phyloP scores from a whole-genome alignment of 345 rosid species.

The Sisymbrium irio region DNA sequence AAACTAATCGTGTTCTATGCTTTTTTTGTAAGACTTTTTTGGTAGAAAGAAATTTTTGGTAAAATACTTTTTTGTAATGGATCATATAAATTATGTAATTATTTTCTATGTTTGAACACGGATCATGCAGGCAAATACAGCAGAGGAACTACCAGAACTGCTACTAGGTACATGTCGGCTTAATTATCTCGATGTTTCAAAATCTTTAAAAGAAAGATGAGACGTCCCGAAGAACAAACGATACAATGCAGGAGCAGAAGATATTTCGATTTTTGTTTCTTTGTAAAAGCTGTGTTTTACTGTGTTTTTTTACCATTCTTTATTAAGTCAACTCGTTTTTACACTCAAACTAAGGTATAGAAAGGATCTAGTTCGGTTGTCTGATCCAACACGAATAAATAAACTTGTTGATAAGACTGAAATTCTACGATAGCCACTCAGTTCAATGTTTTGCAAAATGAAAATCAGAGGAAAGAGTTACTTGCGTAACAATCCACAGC shows the following conservation, averaged over 20 bases:
- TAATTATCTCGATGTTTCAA: slow-evolving; percentile 59
- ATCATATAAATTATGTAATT: not conserved
- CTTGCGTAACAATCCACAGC: slow-evolving; percentile 6
- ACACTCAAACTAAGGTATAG: slow-evolving; percentile 3
- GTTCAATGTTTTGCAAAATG: not conserved
- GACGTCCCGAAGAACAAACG: not conserved
- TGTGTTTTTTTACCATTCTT: slow-evolving; percentile 5
- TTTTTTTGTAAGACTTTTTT: not conserved
- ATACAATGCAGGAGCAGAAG: slow-evolving; percentile 9
- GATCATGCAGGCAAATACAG: slow-evolving; percentile 65
- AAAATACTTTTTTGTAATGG: not conserved
- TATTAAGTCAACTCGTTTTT: not conserved
- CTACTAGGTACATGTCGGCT: slow-evolving; percentile 86
- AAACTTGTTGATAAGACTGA: slow-evolving; percentile 13
- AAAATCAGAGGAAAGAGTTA: slow-evolving; percentile 1
- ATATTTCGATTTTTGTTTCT: slow-evolving; percentile 9
- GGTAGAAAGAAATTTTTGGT: no score
- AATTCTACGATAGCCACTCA: not conserved
- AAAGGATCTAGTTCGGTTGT: slow-evolving; percentile 21
- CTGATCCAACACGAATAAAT: not conserved
- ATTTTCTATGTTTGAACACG: not conserved
- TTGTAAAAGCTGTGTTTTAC: not conserved
- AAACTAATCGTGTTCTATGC: not conserved
- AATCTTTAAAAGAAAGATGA: slow-evolving; percentile 46
- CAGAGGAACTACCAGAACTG: slow-evolving; percentile 85